Evolutionary conservation across 1,139 yeast species (phyloP).

Genomic region (Candida gigantensis): DNA sequence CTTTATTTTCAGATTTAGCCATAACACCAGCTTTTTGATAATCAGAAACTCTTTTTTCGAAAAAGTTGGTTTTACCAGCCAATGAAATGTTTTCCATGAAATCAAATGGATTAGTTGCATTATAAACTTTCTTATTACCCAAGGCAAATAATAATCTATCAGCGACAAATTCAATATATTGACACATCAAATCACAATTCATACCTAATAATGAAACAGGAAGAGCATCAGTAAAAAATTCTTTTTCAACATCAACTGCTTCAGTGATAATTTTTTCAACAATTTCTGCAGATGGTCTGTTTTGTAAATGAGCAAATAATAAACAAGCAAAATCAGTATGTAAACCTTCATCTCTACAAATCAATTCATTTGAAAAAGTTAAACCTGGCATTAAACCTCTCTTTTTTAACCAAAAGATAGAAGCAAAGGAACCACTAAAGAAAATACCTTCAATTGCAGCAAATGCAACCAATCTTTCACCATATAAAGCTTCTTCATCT

Average conservation of each 20-base stretch:
- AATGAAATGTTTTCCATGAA: slow-evolving; percentile 98
- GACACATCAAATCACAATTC: slow-evolving; percentile 91
- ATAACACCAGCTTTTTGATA: slow-evolving; percentile 99
- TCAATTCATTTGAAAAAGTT: slow-evolving; percentile 93
- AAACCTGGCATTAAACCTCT: slow-evolving; percentile 98
- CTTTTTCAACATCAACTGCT: slow-evolving; percentile 94
- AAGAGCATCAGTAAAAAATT: slow-evolving; percentile 89
- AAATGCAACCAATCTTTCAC: slow-evolving; percentile 94
- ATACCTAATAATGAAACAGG: slow-evolving; percentile 91
- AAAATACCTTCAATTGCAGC: slow-evolving; percentile 99
- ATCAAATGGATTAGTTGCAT: slow-evolving; percentile 92
- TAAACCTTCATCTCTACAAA: slow-evolving; percentile 97
- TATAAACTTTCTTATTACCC: slow-evolving; percentile 87
- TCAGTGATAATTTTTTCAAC: slow-evolving; percentile 87
- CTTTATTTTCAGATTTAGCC: slow-evolving; percentile 48
- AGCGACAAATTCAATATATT: slow-evolving; percentile 96
- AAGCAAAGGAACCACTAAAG: slow-evolving; percentile 97
- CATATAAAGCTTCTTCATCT: slow-evolving; percentile 83
- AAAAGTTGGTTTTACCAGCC: slow-evolving; percentile 98
- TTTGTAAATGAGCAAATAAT: slow-evolving; percentile 86
- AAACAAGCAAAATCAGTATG: slow-evolving; percentile 98
- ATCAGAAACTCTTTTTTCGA: slow-evolving; percentile 98
- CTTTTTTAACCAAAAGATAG: slow-evolving; percentile 97
- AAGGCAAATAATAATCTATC: slow-evolving; percentile 88
- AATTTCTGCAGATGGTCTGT: slow-evolving; percentile 79